These are phyloP conservation scores for Pseudogymnoascus destructans DNA, from an alignment of 2,329 filamentous ascomycete genomes.

Conservation along the genomic window DNA sequence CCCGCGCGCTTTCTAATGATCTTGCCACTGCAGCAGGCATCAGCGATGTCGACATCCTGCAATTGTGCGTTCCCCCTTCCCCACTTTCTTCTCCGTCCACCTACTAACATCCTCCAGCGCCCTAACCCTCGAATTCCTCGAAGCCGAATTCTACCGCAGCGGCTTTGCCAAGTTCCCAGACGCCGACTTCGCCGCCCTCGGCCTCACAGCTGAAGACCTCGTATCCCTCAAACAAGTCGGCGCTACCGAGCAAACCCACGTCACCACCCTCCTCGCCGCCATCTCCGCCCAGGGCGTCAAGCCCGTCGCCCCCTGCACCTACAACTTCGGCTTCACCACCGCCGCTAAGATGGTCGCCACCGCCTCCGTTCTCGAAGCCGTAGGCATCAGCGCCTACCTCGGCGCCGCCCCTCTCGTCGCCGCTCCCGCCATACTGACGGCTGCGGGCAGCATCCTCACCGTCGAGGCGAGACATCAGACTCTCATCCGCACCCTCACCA, in stretches of 20 bases:
- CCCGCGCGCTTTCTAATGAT: constrained; percentile 20
- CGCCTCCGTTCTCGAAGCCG: constrained; percentile 56
- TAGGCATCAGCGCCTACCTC: constrained; percentile 60
- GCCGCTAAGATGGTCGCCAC: constrained; percentile 55
- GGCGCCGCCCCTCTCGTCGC: constrained; percentile 55
- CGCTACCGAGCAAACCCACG: constrained; percentile 49
- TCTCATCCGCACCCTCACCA: constrained; percentile 50
- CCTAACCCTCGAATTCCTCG: constrained; percentile 62
- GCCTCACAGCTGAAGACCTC: constrained; percentile 41
- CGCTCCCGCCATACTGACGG: constrained; percentile 45
- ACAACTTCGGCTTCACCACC: constrained; percentile 58
- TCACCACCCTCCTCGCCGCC: constrained; percentile 43
- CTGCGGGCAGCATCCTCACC: constrained; percentile 58
- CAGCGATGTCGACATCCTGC: constrained; percentile 38
- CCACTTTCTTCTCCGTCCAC: background rate
- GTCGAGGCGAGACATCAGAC: constrained; percentile 64
- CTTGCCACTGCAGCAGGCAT: constrained; percentile 28
- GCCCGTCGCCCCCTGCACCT: constrained; percentile 56
- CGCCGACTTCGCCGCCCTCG: constrained; percentile 50
- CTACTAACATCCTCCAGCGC: constrained; percentile 34
- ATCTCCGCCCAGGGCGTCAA: constrained; percentile 49
- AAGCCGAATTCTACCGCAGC: constrained; percentile 58
- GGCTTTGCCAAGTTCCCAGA: constrained; percentile 55
- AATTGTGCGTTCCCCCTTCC: constrained; percentile 34
- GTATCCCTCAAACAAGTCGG: constrained; percentile 49